These are phyloP conservation scores for Phytophthora pluvialis DNA, from an alignment of 352 stramenopile species.

Conservation along the genomic window DNA sequence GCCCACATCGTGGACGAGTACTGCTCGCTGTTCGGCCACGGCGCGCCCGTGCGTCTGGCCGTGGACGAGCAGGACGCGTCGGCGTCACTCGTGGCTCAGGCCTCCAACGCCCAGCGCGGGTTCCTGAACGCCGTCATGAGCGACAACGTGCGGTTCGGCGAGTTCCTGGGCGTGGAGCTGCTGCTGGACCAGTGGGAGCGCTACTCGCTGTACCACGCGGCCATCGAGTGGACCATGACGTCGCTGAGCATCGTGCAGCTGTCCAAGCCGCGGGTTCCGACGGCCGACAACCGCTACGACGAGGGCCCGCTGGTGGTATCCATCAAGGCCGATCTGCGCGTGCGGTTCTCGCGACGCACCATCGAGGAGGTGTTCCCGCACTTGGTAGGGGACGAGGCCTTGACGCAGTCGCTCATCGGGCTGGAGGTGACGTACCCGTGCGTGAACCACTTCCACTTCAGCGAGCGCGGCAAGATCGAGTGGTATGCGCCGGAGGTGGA, in stretches of 20 bases:
- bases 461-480: conserved; percentile 44
- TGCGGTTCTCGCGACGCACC: conserved; percentile 54
- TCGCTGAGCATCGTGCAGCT: conserved; percentile 45
- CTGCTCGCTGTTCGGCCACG: conserved; percentile 53
- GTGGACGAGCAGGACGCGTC: conserved; percentile 36
- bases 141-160: conserved; percentile 50
- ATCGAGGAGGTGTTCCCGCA: conserved; percentile 62
- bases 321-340: conserved; percentile 39
- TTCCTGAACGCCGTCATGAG: conserved; percentile 54
- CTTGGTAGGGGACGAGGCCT: conserved; percentile 36
- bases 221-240: conserved; percentile 52
- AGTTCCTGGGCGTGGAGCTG: conserved; percentile 45
- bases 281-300: conserved; percentile 36
- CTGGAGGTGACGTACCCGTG: conserved; percentile 52
- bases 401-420: conserved; percentile 50
- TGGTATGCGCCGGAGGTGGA: conserved; percentile 53
- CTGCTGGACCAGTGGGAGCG: conserved; percentile 61
- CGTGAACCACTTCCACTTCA: conserved; percentile 57
- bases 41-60: conserved; percentile 49
- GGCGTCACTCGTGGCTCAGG: conserved; percentile 25
- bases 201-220: conserved; percentile 58
- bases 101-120: conserved; percentile 30
- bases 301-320: conserved; percentile 33
- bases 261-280: conserved; percentile 14
- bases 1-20: conserved; percentile 58